Evolutionary conservation across 345 rosid genomes (phyloP).

Genomic region (Bruguiera parviflora): DNA sequence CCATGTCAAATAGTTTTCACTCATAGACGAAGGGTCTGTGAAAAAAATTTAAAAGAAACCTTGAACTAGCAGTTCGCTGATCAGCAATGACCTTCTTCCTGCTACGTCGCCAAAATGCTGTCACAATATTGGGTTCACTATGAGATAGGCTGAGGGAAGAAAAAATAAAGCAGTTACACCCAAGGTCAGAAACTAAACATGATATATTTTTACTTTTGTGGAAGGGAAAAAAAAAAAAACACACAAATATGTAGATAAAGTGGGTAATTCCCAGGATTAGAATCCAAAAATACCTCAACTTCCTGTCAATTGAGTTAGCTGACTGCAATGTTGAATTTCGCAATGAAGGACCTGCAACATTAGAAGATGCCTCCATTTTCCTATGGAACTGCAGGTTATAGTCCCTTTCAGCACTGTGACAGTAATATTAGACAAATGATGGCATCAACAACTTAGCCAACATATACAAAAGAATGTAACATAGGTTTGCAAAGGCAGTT

Average conservation of each 20-base stretch:
- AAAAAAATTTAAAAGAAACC: conserved; percentile 49
- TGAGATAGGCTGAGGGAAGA: conserved; percentile 59
- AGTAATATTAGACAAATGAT: conserved; percentile 14
- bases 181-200: no score
- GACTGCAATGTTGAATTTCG: conserved; percentile 64
- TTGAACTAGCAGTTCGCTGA: conserved; percentile 92
- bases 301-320: conserved; percentile 53
- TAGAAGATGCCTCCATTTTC: conserved; percentile 66
- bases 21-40: not conserved
- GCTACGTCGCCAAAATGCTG: conserved; percentile 80
- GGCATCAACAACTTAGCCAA: not conserved
- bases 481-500: conserved; percentile 16
- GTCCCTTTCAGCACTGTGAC: conserved; percentile 80
- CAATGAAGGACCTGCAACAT: conserved; percentile 59
- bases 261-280: not conserved
- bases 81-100: conserved; percentile 88
- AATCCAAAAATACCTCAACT: conserved; percentile 52
- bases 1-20: not conserved
- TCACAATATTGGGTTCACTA: conserved; percentile 91
- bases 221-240: conserved; percentile 5
- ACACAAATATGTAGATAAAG: not conserved
- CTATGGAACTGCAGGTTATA: conserved; percentile 57
- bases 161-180: not conserved
- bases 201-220: not conserved
- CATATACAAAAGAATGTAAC: conserved; percentile 7